Conservation (phyloP, 306 rosid species). For the Begonia loranthoides region DNA sequence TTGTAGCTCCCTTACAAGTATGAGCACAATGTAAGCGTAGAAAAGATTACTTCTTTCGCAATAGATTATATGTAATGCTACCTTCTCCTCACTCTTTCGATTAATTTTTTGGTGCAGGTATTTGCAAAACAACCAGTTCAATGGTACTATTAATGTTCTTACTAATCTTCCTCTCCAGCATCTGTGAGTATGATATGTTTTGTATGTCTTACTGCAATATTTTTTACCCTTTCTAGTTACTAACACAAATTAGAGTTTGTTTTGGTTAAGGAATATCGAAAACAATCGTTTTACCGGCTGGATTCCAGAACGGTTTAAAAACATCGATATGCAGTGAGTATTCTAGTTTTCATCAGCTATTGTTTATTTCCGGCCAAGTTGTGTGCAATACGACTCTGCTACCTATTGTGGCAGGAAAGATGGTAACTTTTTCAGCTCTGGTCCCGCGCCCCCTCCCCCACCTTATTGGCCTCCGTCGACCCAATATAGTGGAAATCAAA, state of each 20-base stretch:
- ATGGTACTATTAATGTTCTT: constrained; percentile 73
- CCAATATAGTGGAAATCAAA: constrained; percentile 29
- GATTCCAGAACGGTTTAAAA: constrained; percentile 62
- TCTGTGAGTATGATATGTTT: constrained; percentile 35
- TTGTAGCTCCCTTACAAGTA: constrained; percentile 64
- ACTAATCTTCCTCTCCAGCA: constrained; percentile 63
- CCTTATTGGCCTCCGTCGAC: constrained; percentile 77
- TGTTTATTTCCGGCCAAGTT: background rate
- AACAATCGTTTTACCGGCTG: constrained; percentile 82
- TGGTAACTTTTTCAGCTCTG: constrained; percentile 71
- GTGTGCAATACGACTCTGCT: background rate
- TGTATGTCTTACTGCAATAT: constrained; percentile 8
- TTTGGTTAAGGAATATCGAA: constrained; percentile 48
- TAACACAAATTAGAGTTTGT: background rate
- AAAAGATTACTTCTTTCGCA: constrained; percentile 1
- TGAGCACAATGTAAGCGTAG: constrained; percentile 46
- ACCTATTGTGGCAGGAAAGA: constrained; percentile 30
- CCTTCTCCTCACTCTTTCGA: background rate
- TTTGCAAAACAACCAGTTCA: constrained; percentile 80
- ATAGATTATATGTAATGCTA: no score
- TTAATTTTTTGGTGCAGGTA: constrained; percentile 24
- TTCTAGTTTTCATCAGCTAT: constrained; percentile 5
- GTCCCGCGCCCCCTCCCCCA: constrained; percentile 98
- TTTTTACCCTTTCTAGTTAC: background rate
- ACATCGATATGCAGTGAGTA: constrained; percentile 67